Evolutionary conservation across 2,329 filamentous ascomycete species (phyloP).

Genomic region (Pseudocercospora eumusae): DNA sequence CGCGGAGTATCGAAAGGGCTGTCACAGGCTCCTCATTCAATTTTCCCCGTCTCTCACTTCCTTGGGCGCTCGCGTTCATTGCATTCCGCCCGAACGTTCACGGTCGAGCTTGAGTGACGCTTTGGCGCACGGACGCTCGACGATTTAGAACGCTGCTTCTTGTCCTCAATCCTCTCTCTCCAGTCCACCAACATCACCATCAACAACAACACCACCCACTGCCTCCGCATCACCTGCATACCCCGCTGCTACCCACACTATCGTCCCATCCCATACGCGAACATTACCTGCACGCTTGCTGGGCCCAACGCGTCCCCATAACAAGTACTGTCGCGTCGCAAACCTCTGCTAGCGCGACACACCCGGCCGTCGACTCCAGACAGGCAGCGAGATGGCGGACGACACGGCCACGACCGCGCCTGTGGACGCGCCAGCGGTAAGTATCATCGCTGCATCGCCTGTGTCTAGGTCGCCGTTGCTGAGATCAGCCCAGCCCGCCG

Average conservation of each 20-base stretch:
- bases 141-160: conserved; percentile 8
- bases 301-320: conserved; percentile 25
- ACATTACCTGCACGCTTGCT: conserved; percentile 17
- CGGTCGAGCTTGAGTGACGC: background rate
- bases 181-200: conserved; percentile 23
- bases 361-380: conserved; percentile 17
- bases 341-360: conserved; percentile 25
- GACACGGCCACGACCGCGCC: conserved; percentile 32
- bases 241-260: conserved; percentile 12
- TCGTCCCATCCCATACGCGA: conserved; percentile 15
- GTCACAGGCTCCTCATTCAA: conserved; percentile 31
- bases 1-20: conserved; percentile 31
- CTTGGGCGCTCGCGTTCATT: conserved; percentile 14
- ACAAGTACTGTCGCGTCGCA: conserved; percentile 30
- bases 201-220: conserved; percentile 29
- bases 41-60: conserved; percentile 19
- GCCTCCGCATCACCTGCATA: conserved; percentile 24
- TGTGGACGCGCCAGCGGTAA: conserved; percentile 35
- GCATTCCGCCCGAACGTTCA: conserved; percentile 5
- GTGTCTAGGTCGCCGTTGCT: conserved; percentile 27
- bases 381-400: conserved; percentile 36
- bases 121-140: conserved; percentile 1
- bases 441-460: conserved; percentile 20
- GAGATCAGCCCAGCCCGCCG: conserved; percentile 29
- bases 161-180: conserved; percentile 14